Percentiles rank a stretch among this genome's conserved stretches.
Evolutionary conservation across 2,329 filamentous ascomycete species (phyloP).

Genomic region (Colletotrichum sp.): DNA sequence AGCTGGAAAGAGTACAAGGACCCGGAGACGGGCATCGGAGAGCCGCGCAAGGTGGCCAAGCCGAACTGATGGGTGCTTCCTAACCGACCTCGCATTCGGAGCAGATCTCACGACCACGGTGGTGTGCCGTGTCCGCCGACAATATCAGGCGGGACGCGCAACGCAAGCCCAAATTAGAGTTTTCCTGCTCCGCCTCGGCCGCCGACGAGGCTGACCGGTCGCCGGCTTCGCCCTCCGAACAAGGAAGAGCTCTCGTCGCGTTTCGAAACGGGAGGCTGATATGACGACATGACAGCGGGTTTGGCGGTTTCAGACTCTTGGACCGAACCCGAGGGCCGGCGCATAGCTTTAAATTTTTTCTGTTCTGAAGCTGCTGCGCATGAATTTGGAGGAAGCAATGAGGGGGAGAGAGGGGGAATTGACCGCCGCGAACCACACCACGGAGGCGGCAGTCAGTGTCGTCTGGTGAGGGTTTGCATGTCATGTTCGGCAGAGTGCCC

Average conservation of each 20-base stretch:
- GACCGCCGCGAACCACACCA: not conserved
- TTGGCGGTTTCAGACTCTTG: not conserved
- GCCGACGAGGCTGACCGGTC: not conserved
- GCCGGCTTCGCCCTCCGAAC: not conserved
- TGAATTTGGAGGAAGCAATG: not conserved
- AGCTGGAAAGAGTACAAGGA: conserved; percentile 97
- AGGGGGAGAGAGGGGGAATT: not conserved
- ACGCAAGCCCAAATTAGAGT: not conserved
- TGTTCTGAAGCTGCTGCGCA: conserved; percentile 3
- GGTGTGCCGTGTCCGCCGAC: not conserved
- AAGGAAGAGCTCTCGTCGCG: conserved; percentile 1
- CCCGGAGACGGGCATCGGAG: conserved; percentile 75
- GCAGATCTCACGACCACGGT: not conserved
- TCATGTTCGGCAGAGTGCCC: conserved; percentile 1
- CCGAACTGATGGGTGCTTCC: conserved; percentile 68
- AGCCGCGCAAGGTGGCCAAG: conserved; percentile 91
- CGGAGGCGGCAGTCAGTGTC: not conserved
- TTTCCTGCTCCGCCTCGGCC: conserved; percentile 2
- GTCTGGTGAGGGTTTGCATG: not conserved
- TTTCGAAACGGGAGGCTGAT: conserved; percentile 8
- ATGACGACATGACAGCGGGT: conserved; percentile 9
- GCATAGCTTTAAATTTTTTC: not conserved
- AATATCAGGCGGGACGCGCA: not conserved
- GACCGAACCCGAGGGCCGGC: not conserved
- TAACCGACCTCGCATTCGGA: not conserved